Evolutionary conservation across 2,329 filamentous ascomycete genomes (phyloP).

Genomic region (Colletotrichum ledebouriae): DNA sequence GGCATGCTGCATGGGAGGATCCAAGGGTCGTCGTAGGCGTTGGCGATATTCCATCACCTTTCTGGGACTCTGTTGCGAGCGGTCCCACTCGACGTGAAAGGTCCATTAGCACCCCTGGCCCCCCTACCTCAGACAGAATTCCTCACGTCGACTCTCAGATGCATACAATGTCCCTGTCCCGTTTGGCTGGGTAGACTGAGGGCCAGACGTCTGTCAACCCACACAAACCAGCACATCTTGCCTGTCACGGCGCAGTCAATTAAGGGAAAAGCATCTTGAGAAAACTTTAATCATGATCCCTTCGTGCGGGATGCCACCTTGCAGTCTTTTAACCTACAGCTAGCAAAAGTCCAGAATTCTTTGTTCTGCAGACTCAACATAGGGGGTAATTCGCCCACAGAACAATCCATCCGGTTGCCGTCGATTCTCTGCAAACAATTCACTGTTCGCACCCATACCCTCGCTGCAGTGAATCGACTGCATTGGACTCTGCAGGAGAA

Average conservation of each 20-base stretch:
- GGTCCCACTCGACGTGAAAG: slow-evolving; percentile 18
- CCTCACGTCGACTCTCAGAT: slow-evolving; percentile 1
- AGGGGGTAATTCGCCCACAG: neutral
- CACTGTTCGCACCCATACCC: slow-evolving; percentile 6
- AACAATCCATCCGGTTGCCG: neutral
- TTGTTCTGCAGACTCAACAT: neutral
- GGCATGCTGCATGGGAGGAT: neutral
- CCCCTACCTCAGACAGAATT: neutral
- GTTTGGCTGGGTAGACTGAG: slow-evolving; percentile 1
- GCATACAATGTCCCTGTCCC: slow-evolving; percentile 20
- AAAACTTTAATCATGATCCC: slow-evolving; percentile 19
- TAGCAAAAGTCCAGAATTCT: slow-evolving; percentile 12
- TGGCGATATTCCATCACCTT: slow-evolving; percentile 1
- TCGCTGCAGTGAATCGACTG: neutral
- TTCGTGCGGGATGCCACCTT: slow-evolving; percentile 10
- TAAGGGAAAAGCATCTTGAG: slow-evolving; percentile 26
- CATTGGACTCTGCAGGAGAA: neutral
- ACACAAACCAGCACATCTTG: slow-evolving; percentile 8
- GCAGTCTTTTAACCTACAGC: slow-evolving; percentile 6
- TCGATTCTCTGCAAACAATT: neutral
- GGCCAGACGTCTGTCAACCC: neutral
- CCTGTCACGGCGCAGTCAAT: slow-evolving; percentile 17
- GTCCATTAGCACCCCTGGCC: slow-evolving; percentile 2
- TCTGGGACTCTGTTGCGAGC: neutral
- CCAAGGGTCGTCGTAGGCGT: neutral